Percentiles rank a stretch among this genome's conserved stretches.
Evolutionary conservation across 2,329 filamentous ascomycete genomes (phyloP).

Genomic region (Xylaria sp.): DNA sequence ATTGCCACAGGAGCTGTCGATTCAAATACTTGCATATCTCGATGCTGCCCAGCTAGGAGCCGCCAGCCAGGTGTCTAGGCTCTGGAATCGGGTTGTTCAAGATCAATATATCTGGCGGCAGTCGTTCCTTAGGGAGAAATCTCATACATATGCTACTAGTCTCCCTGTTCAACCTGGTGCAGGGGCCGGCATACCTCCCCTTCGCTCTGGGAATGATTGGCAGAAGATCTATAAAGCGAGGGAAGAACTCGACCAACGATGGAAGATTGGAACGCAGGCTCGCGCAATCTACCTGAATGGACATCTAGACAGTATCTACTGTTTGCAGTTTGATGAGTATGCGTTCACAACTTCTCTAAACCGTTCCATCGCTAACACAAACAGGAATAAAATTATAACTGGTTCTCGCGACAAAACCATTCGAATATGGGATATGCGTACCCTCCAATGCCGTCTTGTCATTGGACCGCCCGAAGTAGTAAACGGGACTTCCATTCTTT

Average conservation of each 20-base stretch:
- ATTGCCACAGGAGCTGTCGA: slow-evolving; percentile 67
- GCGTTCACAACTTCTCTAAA: slow-evolving; percentile 47
- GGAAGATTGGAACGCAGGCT: slow-evolving; percentile 77
- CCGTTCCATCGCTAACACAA: slow-evolving; percentile 49
- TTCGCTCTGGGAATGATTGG: slow-evolving; percentile 78
- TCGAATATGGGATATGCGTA: slow-evolving; percentile 94
- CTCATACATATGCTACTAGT: slow-evolving; percentile 68
- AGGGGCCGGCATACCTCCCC: slow-evolving; percentile 66
- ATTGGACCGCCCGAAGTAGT: slow-evolving; percentile 81
- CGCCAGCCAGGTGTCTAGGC: slow-evolving; percentile 60
- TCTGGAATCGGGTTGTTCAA: slow-evolving; percentile 59
- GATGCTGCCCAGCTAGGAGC: slow-evolving; percentile 63
- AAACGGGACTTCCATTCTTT: slow-evolving; percentile 61
- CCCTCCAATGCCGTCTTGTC: slow-evolving; percentile 83
- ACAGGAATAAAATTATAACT: slow-evolving; percentile 91
- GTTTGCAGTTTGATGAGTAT: slow-evolving; percentile 96
- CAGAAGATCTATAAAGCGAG: slow-evolving; percentile 84
- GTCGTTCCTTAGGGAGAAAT: slow-evolving; percentile 70
- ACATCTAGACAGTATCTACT: slow-evolving; percentile 96
- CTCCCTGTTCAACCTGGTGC: slow-evolving; percentile 61
- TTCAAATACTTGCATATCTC: slow-evolving; percentile 67
- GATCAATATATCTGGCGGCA: slow-evolving; percentile 72
- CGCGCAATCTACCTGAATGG: slow-evolving; percentile 90
- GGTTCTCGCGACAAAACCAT: slow-evolving; percentile 96
- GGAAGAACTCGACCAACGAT: slow-evolving; percentile 78